Percentiles rank a stretch among this genome's conserved stretches.
These are phyloP conservation scores for Colletotrichum sp. DNA, from an alignment of 2,329 filamentous ascomycete genomes.

Conservation along the genomic window DNA sequence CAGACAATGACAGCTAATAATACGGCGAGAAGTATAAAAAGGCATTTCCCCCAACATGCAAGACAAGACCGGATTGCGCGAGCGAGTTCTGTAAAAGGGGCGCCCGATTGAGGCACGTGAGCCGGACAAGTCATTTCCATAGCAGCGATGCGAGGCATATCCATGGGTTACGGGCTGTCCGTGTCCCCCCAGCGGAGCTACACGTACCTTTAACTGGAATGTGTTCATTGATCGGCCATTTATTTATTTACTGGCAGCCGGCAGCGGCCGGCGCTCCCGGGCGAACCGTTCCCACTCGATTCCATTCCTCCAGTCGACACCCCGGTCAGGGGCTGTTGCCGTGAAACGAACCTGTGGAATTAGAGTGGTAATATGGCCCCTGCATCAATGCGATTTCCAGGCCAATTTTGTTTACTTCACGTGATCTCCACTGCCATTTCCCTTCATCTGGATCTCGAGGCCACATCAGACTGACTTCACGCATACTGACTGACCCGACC, in stretches of 20 bases:
- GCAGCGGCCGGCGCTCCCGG: background rate
- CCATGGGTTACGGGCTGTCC: background rate
- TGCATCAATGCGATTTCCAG: conserved; percentile 18
- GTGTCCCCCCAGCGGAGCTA: background rate
- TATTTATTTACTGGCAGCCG: background rate
- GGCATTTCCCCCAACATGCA: background rate
- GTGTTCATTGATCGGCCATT: background rate
- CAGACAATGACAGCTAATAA: background rate
- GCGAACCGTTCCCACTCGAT: background rate
- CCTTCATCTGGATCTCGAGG: background rate
- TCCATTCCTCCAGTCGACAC: background rate
- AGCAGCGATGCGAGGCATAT: background rate
- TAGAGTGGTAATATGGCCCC: conserved; percentile 5
- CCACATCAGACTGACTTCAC: background rate
- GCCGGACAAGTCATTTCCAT: background rate
- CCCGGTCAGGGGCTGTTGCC: conserved; percentile 4
- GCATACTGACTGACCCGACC: background rate
- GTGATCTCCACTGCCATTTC: conserved; percentile 3
- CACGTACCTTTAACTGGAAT: background rate
- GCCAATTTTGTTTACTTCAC: conserved; percentile 19
- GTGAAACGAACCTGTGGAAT: background rate
- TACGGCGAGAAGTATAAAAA: background rate
- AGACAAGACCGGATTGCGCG: background rate
- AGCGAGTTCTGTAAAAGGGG: background rate
- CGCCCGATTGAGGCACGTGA: background rate